A percentile compares a stretch with the other conserved stretches of the same genome.
phyloP scores from a whole-genome alignment of 2,329 filamentous ascomycete species.

The Hysterium pulicare region DNA sequence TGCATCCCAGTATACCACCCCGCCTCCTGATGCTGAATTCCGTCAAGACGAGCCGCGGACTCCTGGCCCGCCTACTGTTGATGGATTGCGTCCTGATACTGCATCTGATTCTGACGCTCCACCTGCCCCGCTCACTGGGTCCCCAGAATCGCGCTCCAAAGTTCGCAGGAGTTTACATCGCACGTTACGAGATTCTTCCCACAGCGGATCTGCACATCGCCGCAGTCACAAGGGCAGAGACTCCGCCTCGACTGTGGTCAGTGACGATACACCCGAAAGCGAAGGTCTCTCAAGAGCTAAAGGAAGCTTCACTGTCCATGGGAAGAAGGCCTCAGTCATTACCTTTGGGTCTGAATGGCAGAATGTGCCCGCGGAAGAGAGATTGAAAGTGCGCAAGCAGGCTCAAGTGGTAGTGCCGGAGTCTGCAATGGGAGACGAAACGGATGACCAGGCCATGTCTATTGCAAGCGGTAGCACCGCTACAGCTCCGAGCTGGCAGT shows the following conservation, averaged over 20 bases:
- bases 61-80: slow-evolving; percentile 20
- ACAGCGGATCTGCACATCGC: slow-evolving; percentile 63
- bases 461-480: slow-evolving; percentile 23
- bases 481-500: slow-evolving; percentile 16
- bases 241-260: slow-evolving; percentile 57
- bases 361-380: slow-evolving; percentile 44
- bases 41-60: slow-evolving; percentile 17
- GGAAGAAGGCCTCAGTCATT: slow-evolving; percentile 95
- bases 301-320: slow-evolving; percentile 92
- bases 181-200: slow-evolving; percentile 71
- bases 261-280: slow-evolving; percentile 48
- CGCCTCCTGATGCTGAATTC: slow-evolving; percentile 20
- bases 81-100: slow-evolving; percentile 22
- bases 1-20: slow-evolving; percentile 28
- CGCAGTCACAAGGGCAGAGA: slow-evolving; percentile 76
- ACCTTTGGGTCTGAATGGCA: slow-evolving; percentile 94
- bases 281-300: slow-evolving; percentile 74
- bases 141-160: slow-evolving; percentile 59
- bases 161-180: slow-evolving; percentile 84
- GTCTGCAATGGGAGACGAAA: slow-evolving; percentile 18
- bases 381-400: slow-evolving; percentile 37
- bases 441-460: slow-evolving; percentile 9
- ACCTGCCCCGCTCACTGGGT: slow-evolving; percentile 27
- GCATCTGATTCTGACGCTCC: slow-evolving; percentile 29
- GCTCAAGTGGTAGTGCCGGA: slow-evolving; percentile 30